Base-by-base conservation (phyloP, 139 green algal genomes). In the Chlorella sp. region DNA sequence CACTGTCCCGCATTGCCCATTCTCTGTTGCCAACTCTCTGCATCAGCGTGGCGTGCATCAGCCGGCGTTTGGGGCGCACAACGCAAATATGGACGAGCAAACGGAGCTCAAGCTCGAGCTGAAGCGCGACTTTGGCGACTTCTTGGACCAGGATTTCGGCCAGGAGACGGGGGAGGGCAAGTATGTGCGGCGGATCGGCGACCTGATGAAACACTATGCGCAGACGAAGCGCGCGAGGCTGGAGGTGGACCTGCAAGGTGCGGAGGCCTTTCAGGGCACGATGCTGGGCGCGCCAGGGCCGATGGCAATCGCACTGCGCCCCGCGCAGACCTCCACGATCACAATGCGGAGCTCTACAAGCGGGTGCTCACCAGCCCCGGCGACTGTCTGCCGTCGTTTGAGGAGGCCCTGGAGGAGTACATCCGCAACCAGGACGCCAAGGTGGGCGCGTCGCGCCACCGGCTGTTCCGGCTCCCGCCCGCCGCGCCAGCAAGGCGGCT, bases 401-500 rank as follows among this genome's bases (percentile, higher is more conserved):
- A 97, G 73, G 92, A 98, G 56, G 94, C 94, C 5, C 77, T 98
- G 15, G 83, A 87, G 21, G 95, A 97, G 33, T 71, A 84, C 38
- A 73, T 91, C 38, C 63, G 82, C 56, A 86, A 83, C 53, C 74
- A 72, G 27, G 45, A 62, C 27, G 64, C 75, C 45, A 90, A 88
- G 74, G 81, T 77, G 59, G 19, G 51, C 2, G 31, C 59, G 8
- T 68, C 38, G 19, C 2, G 8, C 5, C 15, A 12, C 36, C 33
- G 61, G 61, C 12, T 64, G 15, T 41, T 29, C 59, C 21, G 56
- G n/a, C n/a, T n/a, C n/a, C n/a, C n/a, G n/a, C n/a, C n/a, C n/a
- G n/a, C n/a, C n/a, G n/a, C n/a, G n/a, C n/a, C n/a, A n/a, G n/a
- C n/a, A n/a, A n/a, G n/a, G n/a, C n/a, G n/a, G n/a, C n/a, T n/a